phyloP scores from a whole-genome alignment of 2,329 filamentous ascomycete species.

The Hawksworthiomyces lignivorus region DNA sequence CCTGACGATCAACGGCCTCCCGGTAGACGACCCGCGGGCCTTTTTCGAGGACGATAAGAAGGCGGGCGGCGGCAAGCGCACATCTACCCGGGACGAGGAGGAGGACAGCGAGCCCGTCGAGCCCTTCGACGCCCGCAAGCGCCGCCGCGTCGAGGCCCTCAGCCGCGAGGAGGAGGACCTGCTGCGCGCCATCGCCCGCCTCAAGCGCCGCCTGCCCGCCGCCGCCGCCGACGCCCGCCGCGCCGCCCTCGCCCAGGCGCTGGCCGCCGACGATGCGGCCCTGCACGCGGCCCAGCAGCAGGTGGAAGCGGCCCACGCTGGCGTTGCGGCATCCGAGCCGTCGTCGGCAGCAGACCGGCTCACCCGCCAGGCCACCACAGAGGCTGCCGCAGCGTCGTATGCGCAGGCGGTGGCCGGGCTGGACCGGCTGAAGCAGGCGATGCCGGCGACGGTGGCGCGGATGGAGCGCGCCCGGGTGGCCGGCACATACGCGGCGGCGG shows the following conservation, averaged over 20 bases:
- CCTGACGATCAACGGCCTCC: slow-evolving; percentile 55
- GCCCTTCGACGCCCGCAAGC: slow-evolving; percentile 52
- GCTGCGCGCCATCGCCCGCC: slow-evolving; percentile 52
- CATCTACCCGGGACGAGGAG: too few species aligned
- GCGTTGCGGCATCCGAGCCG: neutral
- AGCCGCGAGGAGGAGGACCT: slow-evolving; percentile 55
- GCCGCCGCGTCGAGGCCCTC: slow-evolving; percentile 52
- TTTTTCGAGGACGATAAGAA: slow-evolving; percentile 23
- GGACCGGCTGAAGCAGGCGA: slow-evolving; percentile 46
- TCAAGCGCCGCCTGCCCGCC: slow-evolving; percentile 47
- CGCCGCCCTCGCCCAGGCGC: slow-evolving; percentile 29
- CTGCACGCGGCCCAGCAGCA: slow-evolving; percentile 20
- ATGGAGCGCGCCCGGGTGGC: slow-evolving; percentile 58
- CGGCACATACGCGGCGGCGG: slow-evolving; percentile 48
- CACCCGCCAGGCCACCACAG: too few species aligned
- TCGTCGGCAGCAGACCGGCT: too few species aligned
- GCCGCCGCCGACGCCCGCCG: slow-evolving; percentile 33
- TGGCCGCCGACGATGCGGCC: slow-evolving; percentile 39
- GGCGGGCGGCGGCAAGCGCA: neutral
- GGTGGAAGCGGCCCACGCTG: slow-evolving; percentile 28
- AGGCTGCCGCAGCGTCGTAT: slow-evolving; percentile 27
- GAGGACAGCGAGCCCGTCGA: slow-evolving; percentile 37
- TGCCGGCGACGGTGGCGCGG: slow-evolving; percentile 55
- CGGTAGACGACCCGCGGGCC: slow-evolving; percentile 32
- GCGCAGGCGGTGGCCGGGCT: slow-evolving; percentile 41